These are phyloP conservation scores for Tricholoma sp. DNA, from an alignment of 768 basidiomycete species.

Conservation along the genomic window DNA sequence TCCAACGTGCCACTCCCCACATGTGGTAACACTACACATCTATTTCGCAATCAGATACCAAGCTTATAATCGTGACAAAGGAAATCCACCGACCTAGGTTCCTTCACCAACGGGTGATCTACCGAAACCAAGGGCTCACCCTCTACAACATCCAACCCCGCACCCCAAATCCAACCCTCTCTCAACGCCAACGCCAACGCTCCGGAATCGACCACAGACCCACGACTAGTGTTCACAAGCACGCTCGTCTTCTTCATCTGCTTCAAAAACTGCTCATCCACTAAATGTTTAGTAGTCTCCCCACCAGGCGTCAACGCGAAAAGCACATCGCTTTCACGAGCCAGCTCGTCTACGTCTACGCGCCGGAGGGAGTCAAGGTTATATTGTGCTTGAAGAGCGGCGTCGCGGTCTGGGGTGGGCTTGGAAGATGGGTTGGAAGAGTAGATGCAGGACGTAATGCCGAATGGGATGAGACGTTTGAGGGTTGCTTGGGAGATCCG, in stretches of 20 bases:
- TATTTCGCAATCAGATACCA: constrained; percentile 20
- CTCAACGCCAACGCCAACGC: constrained; percentile 78
- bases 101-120: constrained; percentile 77
- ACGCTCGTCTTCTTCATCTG: constrained; percentile 85
- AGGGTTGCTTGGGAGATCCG: constrained; percentile 87
- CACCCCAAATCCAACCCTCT: constrained; percentile 82
- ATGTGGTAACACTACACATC: constrained; percentile 83
- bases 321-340: constrained; percentile 74
- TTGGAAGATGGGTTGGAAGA: constrained; percentile 48
- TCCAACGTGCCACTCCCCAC: constrained; percentile 88
- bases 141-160: constrained; percentile 91
- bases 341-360: constrained; percentile 64
- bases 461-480: constrained; percentile 76
- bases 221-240: constrained; percentile 81
- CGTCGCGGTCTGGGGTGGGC: constrained; percentile 39
- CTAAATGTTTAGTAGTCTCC: constrained; percentile 59
- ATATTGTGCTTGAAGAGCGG: constrained; percentile 24
- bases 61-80: neutral
- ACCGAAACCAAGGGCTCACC: constrained; percentile 75
- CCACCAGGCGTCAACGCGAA: constrained; percentile 83
- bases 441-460: constrained; percentile 71
- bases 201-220: constrained; percentile 85
- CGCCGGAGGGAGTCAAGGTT: constrained; percentile 41
- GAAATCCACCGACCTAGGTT: constrained; percentile 49
- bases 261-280: constrained; percentile 65